These are phyloP conservation scores for Pseudogymnoascus sp. DNA, from an alignment of 2,329 filamentous ascomycete species.

Conservation along the genomic window DNA sequence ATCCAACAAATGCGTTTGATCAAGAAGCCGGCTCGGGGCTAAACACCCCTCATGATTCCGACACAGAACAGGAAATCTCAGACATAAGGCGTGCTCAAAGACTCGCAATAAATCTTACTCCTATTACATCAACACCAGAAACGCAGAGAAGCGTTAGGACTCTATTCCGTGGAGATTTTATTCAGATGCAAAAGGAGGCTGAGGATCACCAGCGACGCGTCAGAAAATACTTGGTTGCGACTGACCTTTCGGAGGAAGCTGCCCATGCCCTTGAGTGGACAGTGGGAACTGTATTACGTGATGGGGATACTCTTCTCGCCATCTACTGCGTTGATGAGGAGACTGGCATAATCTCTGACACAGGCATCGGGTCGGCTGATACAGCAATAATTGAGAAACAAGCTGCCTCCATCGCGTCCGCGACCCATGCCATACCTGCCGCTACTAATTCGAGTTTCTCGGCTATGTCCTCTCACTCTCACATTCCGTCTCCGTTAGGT, in stretches of 20 bases:
- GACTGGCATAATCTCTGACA: conserved; percentile 42
- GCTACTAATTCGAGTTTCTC: not conserved
- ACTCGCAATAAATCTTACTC: conserved; percentile 70
- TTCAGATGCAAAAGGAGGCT: conserved; percentile 64
- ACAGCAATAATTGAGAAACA: conserved; percentile 68
- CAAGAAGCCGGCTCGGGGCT: conserved; percentile 44
- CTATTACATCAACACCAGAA: conserved; percentile 66
- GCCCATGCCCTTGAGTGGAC: conserved; percentile 96
- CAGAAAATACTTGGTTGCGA: conserved; percentile 91
- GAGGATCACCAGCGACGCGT: conserved; percentile 71
- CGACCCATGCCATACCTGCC: conserved; percentile 23
- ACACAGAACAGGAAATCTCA: conserved; percentile 74
- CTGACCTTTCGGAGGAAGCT: conserved; percentile 87
- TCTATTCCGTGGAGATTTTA: conserved; percentile 81
- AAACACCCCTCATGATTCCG: conserved; percentile 62
- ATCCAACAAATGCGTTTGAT: conserved; percentile 81
- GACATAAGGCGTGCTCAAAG: conserved; percentile 86
- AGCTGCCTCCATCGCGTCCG: conserved; percentile 59
- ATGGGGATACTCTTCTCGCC: conserved; percentile 87
- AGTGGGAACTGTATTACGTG: conserved; percentile 85
- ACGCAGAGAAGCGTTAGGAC: conserved; percentile 79
- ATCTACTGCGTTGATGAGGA: conserved; percentile 95
- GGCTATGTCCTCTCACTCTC: not conserved
- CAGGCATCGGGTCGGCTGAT: conserved; percentile 44
- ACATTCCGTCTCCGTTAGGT: conserved; percentile 16